phyloP scores from a whole-genome alignment of 2,329 filamentous ascomycete genomes.

The Hypoxylon sp. region DNA sequence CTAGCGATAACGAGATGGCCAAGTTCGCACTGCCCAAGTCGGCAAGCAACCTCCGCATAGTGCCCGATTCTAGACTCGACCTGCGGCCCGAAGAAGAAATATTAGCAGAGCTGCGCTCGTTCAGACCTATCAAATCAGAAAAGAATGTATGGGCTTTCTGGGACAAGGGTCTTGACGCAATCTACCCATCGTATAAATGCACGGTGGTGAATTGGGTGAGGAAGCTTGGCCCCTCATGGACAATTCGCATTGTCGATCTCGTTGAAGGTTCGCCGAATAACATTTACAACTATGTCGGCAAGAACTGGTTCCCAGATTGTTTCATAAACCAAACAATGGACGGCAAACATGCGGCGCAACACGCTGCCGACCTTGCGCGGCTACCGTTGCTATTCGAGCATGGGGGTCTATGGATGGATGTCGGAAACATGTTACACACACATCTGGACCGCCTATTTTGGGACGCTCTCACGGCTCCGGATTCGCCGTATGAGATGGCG shows the following conservation, averaged over 20 bases:
- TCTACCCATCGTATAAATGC: conserved; percentile 50
- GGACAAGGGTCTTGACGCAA: conserved; percentile 50
- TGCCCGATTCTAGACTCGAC: conserved; percentile 38
- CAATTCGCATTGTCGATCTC: conserved; percentile 51
- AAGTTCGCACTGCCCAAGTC: conserved; percentile 38
- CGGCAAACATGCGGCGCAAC: conserved; percentile 52
- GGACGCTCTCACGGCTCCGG: conserved; percentile 42
- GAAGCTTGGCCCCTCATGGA: conserved; percentile 52
- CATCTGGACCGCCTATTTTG: conserved; percentile 49
- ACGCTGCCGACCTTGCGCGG: conserved; percentile 55
- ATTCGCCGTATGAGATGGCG: conserved; percentile 44
- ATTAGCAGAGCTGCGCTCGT: conserved; percentile 37
- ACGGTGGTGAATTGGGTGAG: conserved; percentile 55
- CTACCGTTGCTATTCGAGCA: conserved; percentile 47
- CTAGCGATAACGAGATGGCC: no score
- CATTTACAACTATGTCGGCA: conserved; percentile 47
- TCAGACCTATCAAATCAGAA: conserved; percentile 49
- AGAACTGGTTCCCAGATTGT: conserved; percentile 47
- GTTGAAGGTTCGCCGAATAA: conserved; percentile 48
- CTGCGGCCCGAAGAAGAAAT: conserved; percentile 47
- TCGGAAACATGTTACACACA: conserved; percentile 48
- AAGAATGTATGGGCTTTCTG: conserved; percentile 58
- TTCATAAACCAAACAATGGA: conserved; percentile 52
- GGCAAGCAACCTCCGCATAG: conserved; percentile 35
- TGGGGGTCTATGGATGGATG: conserved; percentile 52